Evolutionary conservation across 352 stramenopile species (phyloP).

Genomic region (Nothophytophthora sp.): DNA sequence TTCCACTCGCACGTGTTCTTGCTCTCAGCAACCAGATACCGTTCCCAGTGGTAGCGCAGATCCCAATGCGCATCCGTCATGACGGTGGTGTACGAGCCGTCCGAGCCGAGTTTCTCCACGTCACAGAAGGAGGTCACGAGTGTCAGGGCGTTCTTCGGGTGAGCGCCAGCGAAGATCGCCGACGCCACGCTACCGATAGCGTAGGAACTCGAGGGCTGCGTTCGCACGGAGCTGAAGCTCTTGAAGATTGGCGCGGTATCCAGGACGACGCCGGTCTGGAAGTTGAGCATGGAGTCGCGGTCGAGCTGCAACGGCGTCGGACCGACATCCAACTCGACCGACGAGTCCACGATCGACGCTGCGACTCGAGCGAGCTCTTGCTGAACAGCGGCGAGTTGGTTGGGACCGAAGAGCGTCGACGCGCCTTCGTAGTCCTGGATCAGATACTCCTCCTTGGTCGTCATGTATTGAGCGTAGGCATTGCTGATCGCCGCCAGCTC

Average conservation of each 20-base stretch:
- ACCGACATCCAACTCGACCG: conserved; percentile 21
- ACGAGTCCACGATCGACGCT: conserved; percentile 15
- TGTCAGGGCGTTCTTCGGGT: conserved; percentile 40
- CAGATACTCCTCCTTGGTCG: conserved; percentile 54
- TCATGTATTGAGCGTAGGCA: conserved; percentile 57
- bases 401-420: conserved; percentile 63
- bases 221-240: conserved; percentile 28
- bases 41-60: conserved; percentile 34
- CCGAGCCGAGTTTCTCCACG: conserved; percentile 26
- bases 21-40: conserved; percentile 20
- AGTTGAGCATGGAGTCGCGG: conserved; percentile 22
- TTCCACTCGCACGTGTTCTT: conserved; percentile 42
- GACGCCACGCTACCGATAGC: conserved; percentile 25
- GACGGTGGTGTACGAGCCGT: conserved; percentile 17
- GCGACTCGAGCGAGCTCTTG: conserved; percentile 45
- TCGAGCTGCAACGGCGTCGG: conserved; percentile 36
- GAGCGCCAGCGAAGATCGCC: conserved; percentile 32
- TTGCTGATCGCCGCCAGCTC: conserved; percentile 48
- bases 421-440: conserved; percentile 62
- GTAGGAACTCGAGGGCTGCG: conserved; percentile 21
- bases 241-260: conserved; percentile 23
- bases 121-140: conserved; percentile 43
- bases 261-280: conserved; percentile 37
- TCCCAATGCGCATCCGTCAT: conserved; percentile 51
- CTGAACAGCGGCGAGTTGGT: conserved; percentile 48